Evolutionary conservation across 2,329 filamentous ascomycete species (phyloP).

Genomic region (Pseudogymnoascus sp.): DNA sequence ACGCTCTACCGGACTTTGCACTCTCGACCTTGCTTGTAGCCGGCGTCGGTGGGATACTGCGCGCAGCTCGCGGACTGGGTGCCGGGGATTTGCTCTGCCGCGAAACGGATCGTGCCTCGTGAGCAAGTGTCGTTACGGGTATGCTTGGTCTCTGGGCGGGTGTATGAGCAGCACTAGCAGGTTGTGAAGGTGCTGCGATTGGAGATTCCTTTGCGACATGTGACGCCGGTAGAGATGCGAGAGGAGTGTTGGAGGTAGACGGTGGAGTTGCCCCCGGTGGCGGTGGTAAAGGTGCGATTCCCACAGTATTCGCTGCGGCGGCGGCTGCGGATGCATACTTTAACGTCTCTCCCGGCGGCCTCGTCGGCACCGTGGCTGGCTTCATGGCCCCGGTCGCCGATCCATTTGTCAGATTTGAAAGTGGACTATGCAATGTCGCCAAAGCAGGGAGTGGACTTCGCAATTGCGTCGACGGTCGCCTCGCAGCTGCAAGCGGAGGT

Average conservation of each 20-base stretch:
- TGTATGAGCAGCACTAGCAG: conserved; percentile 29
- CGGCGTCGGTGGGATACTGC: conserved; percentile 39
- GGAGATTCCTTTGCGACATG: conserved; percentile 54
- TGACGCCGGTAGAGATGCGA: conserved; percentile 37
- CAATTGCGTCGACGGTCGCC: conserved; percentile 80
- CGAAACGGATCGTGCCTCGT: conserved; percentile 33
- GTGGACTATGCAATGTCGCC: conserved; percentile 76
- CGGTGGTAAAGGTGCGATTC: conserved; percentile 87
- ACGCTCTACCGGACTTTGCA: conserved; percentile 19
- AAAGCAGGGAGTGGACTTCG: conserved; percentile 92
- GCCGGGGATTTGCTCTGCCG: conserved; percentile 46
- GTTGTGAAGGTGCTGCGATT: conserved; percentile 41
- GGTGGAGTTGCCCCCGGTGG: conserved; percentile 63
- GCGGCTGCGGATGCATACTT: conserved; percentile 97
- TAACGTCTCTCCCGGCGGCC: conserved; percentile 80
- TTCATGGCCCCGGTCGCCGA: conserved; percentile 69
- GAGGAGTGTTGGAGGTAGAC: conserved; percentile 34
- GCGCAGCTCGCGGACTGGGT: conserved; percentile 37
- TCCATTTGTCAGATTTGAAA: conserved; percentile 56
- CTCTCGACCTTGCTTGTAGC: conserved; percentile 40
- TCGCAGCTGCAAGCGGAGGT: conserved; percentile 44
- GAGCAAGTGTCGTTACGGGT: conserved; percentile 29
- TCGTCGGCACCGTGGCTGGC: conserved; percentile 77
- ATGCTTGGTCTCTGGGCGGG: conserved; percentile 32
- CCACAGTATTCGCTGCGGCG: conserved; percentile 85